These are phyloP conservation scores for Ustulina deusta DNA, from an alignment of 2,329 filamentous ascomycete genomes.

Conservation along the genomic window DNA sequence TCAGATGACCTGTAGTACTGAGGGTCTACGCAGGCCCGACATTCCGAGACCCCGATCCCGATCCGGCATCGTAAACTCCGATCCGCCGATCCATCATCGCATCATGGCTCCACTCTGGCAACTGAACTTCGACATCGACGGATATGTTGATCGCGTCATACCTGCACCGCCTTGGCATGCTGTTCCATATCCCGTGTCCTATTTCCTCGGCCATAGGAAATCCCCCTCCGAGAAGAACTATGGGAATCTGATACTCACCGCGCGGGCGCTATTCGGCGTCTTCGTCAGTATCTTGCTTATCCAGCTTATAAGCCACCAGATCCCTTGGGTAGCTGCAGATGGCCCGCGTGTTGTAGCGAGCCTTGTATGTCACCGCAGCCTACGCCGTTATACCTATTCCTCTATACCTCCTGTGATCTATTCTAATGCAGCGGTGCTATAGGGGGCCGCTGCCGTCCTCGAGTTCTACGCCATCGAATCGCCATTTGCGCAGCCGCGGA, in stretches of 20 bases:
- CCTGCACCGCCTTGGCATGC: slow-evolving; percentile 72
- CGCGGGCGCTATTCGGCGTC: slow-evolving; percentile 74
- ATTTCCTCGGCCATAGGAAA: slow-evolving; percentile 74
- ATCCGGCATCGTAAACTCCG: slow-evolving; percentile 12
- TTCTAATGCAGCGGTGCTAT: slow-evolving; percentile 24
- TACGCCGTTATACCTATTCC: not conserved
- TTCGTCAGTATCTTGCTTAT: slow-evolving; percentile 72
- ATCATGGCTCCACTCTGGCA: slow-evolving; percentile 38
- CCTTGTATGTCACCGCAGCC: slow-evolving; percentile 66
- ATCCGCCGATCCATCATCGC: not conserved
- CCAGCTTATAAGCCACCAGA: slow-evolving; percentile 65
- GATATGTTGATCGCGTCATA: slow-evolving; percentile 77
- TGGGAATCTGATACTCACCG: slow-evolving; percentile 69
- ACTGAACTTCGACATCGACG: slow-evolving; percentile 80
- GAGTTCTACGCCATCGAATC: slow-evolving; percentile 79
- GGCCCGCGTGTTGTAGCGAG: slow-evolving; percentile 74
- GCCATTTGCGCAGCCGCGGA: slow-evolving; percentile 79
- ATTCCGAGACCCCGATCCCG: not conserved
- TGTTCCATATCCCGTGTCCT: slow-evolving; percentile 74
- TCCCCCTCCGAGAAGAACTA: slow-evolving; percentile 52
- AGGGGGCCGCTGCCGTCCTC: slow-evolving; percentile 82
- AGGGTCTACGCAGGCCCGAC: too few relatives aligned
- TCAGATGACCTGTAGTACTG: too few relatives aligned
- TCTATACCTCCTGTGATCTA: not conserved
- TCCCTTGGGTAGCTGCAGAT: slow-evolving; percentile 65